Evolutionary conservation across 352 stramenopile genomes (phyloP).

Genomic region (Pythium brachiatum): DNA sequence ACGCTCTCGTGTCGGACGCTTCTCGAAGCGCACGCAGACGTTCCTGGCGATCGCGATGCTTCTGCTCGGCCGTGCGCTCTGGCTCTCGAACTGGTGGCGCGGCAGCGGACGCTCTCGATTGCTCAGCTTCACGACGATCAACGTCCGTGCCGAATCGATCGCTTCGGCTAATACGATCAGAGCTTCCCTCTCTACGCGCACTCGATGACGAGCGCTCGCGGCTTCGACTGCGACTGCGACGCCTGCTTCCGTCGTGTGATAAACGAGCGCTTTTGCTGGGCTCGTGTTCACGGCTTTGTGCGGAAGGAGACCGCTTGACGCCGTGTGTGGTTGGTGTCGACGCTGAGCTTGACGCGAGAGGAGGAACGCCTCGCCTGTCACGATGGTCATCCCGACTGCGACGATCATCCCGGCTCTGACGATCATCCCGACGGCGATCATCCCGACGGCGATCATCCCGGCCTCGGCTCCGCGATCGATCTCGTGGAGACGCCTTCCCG

Average conservation of each 20-base stretch:
- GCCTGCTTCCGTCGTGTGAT: not conserved
- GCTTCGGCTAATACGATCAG: not conserved
- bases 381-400: not conserved
- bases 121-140: not conserved
- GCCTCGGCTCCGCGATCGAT: constrained; percentile 13
- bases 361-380: not conserved
- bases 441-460: not conserved
- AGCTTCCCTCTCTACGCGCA: not conserved
- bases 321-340: not conserved
- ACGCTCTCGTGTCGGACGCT: not conserved
- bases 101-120: not conserved
- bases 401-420: not conserved
- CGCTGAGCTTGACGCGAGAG: not conserved
- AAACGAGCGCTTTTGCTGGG: constrained; percentile 8
- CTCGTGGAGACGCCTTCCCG: not conserved
- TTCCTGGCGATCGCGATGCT: constrained; percentile 26
- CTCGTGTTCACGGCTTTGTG: not conserved
- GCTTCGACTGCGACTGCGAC: constrained; percentile 10
- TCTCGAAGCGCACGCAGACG: constrained; percentile 21
- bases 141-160: constrained; percentile 4
- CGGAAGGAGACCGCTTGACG: constrained; percentile 7
- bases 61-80: constrained; percentile 19
- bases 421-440: not conserved
- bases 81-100: not conserved
- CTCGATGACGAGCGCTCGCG: constrained; percentile 8